These are phyloP conservation scores for Penicillium nucicola DNA, from an alignment of 495 filamentous ascomycete species.

Conservation along the genomic window DNA sequence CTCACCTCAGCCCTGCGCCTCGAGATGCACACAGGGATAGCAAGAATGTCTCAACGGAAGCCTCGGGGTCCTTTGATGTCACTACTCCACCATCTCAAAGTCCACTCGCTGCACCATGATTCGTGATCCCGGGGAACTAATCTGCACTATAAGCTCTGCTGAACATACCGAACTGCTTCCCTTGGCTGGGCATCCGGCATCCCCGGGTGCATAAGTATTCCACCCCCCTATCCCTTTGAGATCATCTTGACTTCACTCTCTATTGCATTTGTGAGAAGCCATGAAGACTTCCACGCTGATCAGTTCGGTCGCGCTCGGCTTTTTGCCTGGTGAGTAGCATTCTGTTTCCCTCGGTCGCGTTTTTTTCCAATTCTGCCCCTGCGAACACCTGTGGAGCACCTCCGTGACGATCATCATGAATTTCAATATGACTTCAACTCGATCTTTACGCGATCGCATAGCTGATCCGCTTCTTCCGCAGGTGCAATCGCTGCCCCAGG, in stretches of 20 bases:
- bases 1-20: slow-evolving; percentile 5
- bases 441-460: background rate
- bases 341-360: slow-evolving; percentile 1
- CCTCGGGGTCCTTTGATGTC: slow-evolving; percentile 14
- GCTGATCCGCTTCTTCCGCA: slow-evolving; percentile 3
- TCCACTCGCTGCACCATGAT: slow-evolving; percentile 16
- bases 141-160: slow-evolving; percentile 3
- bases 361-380: background rate
- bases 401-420: too few relatives aligned
- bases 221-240: slow-evolving; percentile 14
- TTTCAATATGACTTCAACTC: too few relatives aligned
- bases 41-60: background rate
- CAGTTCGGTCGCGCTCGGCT: slow-evolving; percentile 23
- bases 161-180: slow-evolving; percentile 7
- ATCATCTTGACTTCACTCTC: background rate
- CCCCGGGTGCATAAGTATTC: slow-evolving; percentile 25
- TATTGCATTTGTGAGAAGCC: background rate
- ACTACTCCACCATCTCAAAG: slow-evolving; percentile 11
- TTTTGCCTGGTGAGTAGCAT: slow-evolving; percentile 28
- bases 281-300: slow-evolving; percentile 26
- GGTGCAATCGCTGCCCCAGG: slow-evolving; percentile 18
- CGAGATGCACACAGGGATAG: background rate
- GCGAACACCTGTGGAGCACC: background rate
- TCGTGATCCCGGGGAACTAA: slow-evolving; percentile 9
- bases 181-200: slow-evolving; percentile 26